Percentiles rank a stretch among this genome's conserved stretches.
Conservation (phyloP, 768 basidiomycete species). For the Lentinula sp. region DNA sequence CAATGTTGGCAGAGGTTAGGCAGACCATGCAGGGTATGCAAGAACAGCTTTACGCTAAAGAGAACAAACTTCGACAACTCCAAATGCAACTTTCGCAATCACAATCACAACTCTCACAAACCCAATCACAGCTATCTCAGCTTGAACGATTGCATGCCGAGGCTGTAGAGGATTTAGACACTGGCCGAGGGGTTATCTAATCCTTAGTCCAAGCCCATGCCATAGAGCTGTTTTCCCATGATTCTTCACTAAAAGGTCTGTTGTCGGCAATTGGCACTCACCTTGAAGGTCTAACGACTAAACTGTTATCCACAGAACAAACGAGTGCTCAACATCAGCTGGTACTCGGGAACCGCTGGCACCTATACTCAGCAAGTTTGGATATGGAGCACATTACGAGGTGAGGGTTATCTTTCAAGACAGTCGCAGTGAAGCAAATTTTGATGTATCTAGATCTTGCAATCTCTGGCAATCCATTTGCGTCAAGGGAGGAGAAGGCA, state of each 20-base stretch:
- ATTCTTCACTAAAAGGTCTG: conserved; percentile 43
- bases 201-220: conserved; percentile 49
- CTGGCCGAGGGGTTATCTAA: conserved; percentile 40
- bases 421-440: too few species aligned
- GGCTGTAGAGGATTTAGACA: conserved; percentile 44
- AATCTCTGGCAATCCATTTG: too few species aligned
- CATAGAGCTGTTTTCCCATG: conserved; percentile 48
- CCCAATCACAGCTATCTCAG: conserved; percentile 41
- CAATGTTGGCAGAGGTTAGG: conserved; percentile 27
- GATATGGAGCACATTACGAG: too few species aligned
- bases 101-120: conserved; percentile 45
- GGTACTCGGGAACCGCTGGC: too few species aligned
- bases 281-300: conserved; percentile 39
- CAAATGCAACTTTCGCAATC: conserved; percentile 29
- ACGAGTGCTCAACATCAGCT: conserved; percentile 10
- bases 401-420: too few species aligned
- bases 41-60: conserved; percentile 34
- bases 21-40: conserved; percentile 16
- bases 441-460: too few species aligned
- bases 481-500: too few species aligned
- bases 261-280: conserved; percentile 45
- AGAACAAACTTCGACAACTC: conserved; percentile 31
- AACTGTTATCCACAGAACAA: conserved; percentile 34
- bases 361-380: too few species aligned
- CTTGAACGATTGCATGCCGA: conserved; percentile 42